phyloP scores from a whole-genome alignment of 1,284 basidiomycete genomes.

The Acaromyces ingoldii region DNA sequence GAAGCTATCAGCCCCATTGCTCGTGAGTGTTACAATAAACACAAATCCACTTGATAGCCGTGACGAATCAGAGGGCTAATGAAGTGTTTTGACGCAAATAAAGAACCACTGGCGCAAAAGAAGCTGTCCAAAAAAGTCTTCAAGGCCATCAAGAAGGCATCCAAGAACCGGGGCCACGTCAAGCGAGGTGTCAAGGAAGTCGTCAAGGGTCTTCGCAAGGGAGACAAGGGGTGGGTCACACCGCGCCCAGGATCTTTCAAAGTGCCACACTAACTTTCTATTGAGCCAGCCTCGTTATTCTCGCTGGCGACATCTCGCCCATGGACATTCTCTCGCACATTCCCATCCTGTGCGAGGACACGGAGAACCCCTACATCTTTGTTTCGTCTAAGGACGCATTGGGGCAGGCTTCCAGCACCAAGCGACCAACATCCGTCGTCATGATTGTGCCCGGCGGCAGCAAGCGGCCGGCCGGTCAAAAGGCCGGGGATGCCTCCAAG shows the following conservation, averaged over 20 bases:
- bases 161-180: slow-evolving; percentile 48
- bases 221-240: slow-evolving; percentile 39
- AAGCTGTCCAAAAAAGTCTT: slow-evolving; percentile 48
- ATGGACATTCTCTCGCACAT: slow-evolving; percentile 97
- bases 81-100: neutral
- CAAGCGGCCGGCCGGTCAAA: slow-evolving; percentile 65
- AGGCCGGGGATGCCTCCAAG: slow-evolving; percentile 61
- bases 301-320: slow-evolving; percentile 95
- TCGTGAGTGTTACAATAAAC: slow-evolving; percentile 10
- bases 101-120: slow-evolving; percentile 40
- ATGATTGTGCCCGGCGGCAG: slow-evolving; percentile 64
- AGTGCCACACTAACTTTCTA: neutral
- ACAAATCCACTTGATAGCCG: too few species aligned
- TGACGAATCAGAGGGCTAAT: neutral
- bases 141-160: slow-evolving; percentile 50
- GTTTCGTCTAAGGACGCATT: slow-evolving; percentile 63
- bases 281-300: slow-evolving; percentile 67
- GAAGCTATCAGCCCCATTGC: slow-evolving; percentile 38
- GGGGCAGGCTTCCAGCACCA: slow-evolving; percentile 89
- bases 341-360: slow-evolving; percentile 89
- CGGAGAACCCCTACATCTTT: slow-evolving; percentile 80
- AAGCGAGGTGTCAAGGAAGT: slow-evolving; percentile 52
- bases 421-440: slow-evolving; percentile 95
- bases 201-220: slow-evolving; percentile 48
- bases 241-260: neutral